Evolutionary conservation across 2,329 filamentous ascomycete species (phyloP).

Genomic region (Cryphonectria radicalis): DNA sequence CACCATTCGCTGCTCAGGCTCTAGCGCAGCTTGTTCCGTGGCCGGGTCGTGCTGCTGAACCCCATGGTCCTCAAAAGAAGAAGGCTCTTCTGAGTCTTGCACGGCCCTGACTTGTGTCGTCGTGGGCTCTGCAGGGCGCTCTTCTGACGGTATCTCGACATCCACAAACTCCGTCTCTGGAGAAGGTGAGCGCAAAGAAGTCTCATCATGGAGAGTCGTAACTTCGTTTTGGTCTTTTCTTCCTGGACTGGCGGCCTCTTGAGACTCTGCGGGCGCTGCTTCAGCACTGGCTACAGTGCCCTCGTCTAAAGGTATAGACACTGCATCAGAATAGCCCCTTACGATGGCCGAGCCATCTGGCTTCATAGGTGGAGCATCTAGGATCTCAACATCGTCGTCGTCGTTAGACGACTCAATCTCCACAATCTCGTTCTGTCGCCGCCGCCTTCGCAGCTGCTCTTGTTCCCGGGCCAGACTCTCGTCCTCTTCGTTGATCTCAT

Average conservation of each 20-base stretch:
- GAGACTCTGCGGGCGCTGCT: neutral
- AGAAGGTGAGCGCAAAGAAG: slow-evolving; percentile 29
- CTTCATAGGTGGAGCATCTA: slow-evolving; percentile 48
- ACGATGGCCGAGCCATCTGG: neutral
- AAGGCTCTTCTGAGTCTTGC: slow-evolving; percentile 31
- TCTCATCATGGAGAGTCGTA: too few relatives aligned
- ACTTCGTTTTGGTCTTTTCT: neutral
- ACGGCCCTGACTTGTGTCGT: slow-evolving; percentile 36
- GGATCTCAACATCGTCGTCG: slow-evolving; percentile 60
- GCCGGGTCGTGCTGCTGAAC: slow-evolving; percentile 24
- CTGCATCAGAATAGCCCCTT: neutral
- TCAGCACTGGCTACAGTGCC: neutral
- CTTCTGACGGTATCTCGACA: slow-evolving; percentile 34
- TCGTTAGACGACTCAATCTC: slow-evolving; percentile 67
- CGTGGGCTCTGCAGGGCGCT: slow-evolving; percentile 19
- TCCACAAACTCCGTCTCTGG: slow-evolving; percentile 44
- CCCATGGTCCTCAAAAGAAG: slow-evolving; percentile 40
- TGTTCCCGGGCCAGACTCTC: slow-evolving; percentile 61
- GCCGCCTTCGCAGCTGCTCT: slow-evolving; percentile 49
- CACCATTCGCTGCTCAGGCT: slow-evolving; percentile 36
- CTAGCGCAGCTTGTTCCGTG: slow-evolving; percentile 23
- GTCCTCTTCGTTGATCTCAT: slow-evolving; percentile 68
- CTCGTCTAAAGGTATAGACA: slow-evolving; percentile 37
- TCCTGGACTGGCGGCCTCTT: neutral
- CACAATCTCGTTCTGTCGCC: slow-evolving; percentile 56